Percentiles rank a stretch among this genome's conserved stretches.
Evolutionary conservation across 2,329 filamentous ascomycete genomes (phyloP).

Genomic region (Hymenoscyphus scutula): DNA sequence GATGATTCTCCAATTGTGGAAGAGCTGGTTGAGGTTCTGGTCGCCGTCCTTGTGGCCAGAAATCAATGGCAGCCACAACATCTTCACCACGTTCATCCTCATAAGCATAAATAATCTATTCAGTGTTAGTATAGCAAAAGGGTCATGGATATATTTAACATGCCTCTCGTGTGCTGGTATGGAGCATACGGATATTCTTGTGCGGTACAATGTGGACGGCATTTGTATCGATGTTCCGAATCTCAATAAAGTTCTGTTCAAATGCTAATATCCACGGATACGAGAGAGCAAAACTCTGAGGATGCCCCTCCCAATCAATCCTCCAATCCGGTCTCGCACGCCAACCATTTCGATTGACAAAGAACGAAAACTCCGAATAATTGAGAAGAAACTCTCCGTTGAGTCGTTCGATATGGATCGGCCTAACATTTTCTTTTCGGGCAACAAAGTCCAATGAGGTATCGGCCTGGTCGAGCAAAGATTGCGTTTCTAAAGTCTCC

Average conservation of each 20-base stretch:
- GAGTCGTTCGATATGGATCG: slow-evolving; percentile 95
- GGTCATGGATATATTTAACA: slow-evolving; percentile 35
- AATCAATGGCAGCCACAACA: slow-evolving; percentile 91
- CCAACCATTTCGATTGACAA: slow-evolving; percentile 98
- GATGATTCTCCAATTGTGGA: slow-evolving; percentile 21
- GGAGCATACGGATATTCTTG: slow-evolving; percentile 95
- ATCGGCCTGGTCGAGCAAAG: slow-evolving; percentile 92
- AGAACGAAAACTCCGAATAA: slow-evolving; percentile 98
- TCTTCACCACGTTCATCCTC: slow-evolving; percentile 94
- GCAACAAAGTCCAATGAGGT: slow-evolving; percentile 97
- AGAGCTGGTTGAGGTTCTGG: slow-evolving; percentile 28
- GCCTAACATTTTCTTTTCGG: slow-evolving; percentile 86
- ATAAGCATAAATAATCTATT: slow-evolving; percentile 92
- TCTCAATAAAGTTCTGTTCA: slow-evolving; percentile 95
- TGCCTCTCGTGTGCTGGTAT: slow-evolving; percentile 96
- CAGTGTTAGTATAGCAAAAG: slow-evolving; percentile 30
- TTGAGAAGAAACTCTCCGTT: slow-evolving; percentile 97
- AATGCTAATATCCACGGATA: slow-evolving; percentile 97
- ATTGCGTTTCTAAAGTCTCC: slow-evolving; percentile 97
- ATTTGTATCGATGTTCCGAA: slow-evolving; percentile 90
- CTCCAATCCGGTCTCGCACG: slow-evolving; percentile 93
- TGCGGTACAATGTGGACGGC: slow-evolving; percentile 94
- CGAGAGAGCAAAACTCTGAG: slow-evolving; percentile 87
- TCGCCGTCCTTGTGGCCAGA: slow-evolving; percentile 59
- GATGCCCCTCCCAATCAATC: slow-evolving; percentile 95